Evolutionary conservation across 2,329 filamentous ascomycete species (phyloP).

Genomic region (Canariomyces notabilis): DNA sequence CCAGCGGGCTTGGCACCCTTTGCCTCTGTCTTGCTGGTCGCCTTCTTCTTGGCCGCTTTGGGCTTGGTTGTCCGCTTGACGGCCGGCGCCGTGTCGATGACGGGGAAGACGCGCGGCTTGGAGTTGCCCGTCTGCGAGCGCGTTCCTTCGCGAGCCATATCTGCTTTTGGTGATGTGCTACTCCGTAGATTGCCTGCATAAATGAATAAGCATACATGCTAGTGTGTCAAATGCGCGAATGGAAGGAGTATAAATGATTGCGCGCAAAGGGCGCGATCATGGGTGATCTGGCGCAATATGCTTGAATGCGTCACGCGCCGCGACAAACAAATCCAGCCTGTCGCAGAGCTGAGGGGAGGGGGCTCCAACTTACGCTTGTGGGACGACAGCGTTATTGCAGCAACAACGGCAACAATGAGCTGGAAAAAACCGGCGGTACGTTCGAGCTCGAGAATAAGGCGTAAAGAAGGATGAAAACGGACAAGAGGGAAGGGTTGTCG

Average conservation of each 20-base stretch:
- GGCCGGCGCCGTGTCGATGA: slow-evolving; percentile 43
- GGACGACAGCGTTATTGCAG: not conserved
- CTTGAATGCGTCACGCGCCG: slow-evolving; percentile 2
- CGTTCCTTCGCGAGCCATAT: slow-evolving; percentile 48
- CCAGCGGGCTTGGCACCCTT: slow-evolving; percentile 31
- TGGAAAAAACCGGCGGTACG: not conserved
- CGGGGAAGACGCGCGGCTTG: slow-evolving; percentile 47
- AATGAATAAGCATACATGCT: slow-evolving; percentile 3
- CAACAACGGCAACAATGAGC: not conserved
- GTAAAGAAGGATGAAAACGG: not conserved
- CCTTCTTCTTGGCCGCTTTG: slow-evolving; percentile 22
- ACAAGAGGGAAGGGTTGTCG: not conserved
- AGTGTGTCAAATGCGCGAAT: not conserved
- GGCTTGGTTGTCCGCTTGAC: slow-evolving; percentile 37
- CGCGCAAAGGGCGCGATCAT: slow-evolving; percentile 1
- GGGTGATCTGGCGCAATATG: not conserved
- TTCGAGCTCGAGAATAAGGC: not conserved
- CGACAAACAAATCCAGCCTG: slow-evolving; percentile 1
- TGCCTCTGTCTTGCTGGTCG: slow-evolving; percentile 22
- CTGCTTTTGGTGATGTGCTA: slow-evolving; percentile 1
- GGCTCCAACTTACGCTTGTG: slow-evolving; percentile 9
- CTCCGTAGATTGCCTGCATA: not conserved
- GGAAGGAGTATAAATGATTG: not conserved
- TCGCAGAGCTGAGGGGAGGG: not conserved
- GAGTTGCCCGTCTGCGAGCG: slow-evolving; percentile 49